A percentile compares a stretch with the other conserved stretches of the same genome.
Conservation (phyloP, 2,329 filamentous ascomycete species). For the Beauveria medogensis region DNA sequence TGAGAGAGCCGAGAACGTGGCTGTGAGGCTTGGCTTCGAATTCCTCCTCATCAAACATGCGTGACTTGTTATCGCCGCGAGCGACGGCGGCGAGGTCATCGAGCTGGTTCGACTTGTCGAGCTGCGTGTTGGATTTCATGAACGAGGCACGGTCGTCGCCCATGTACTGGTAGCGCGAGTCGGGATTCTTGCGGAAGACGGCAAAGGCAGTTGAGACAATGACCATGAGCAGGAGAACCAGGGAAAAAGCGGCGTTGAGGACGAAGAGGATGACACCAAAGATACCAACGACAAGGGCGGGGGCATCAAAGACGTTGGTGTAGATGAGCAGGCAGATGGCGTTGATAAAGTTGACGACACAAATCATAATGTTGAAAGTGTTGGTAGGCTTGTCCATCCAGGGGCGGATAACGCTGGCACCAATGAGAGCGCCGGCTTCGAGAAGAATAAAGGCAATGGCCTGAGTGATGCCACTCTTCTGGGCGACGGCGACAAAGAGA, state of each 20-base stretch:
- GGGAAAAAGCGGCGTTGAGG: slow-evolving; percentile 73
- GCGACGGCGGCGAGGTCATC: slow-evolving; percentile 85
- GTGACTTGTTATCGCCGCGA: slow-evolving; percentile 60
- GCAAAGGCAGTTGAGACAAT: slow-evolving; percentile 54
- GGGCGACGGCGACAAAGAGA: slow-evolving; percentile 78
- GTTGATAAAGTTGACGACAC: slow-evolving; percentile 83
- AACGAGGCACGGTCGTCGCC: slow-evolving; percentile 92
- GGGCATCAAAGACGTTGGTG: slow-evolving; percentile 77
- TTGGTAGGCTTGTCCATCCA: slow-evolving; percentile 99
- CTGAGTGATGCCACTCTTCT: slow-evolving; percentile 63
- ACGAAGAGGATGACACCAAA: slow-evolving; percentile 88
- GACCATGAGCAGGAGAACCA: slow-evolving; percentile 76
- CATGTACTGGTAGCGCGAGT: slow-evolving; percentile 94
- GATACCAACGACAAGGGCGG: slow-evolving; percentile 73
- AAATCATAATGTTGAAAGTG: slow-evolving; percentile 90
- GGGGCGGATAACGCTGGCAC: slow-evolving; percentile 70
- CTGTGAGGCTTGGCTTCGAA: slow-evolving; percentile 5
- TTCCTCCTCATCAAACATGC: slow-evolving; percentile 1
- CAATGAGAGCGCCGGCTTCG: slow-evolving; percentile 71
- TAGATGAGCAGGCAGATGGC: slow-evolving; percentile 84
- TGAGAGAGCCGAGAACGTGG: slow-evolving; percentile 3
- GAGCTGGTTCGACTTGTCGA: slow-evolving; percentile 71
- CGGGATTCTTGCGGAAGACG: slow-evolving; percentile 86
- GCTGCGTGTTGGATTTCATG: slow-evolving; percentile 88
- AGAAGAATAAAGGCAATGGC: slow-evolving; percentile 77